Evolutionary conservation across 148 eudicot species (phyloP), one percentile per base, ranked within the genome.

Genomic region (Chenopodium suecicum): DNA sequence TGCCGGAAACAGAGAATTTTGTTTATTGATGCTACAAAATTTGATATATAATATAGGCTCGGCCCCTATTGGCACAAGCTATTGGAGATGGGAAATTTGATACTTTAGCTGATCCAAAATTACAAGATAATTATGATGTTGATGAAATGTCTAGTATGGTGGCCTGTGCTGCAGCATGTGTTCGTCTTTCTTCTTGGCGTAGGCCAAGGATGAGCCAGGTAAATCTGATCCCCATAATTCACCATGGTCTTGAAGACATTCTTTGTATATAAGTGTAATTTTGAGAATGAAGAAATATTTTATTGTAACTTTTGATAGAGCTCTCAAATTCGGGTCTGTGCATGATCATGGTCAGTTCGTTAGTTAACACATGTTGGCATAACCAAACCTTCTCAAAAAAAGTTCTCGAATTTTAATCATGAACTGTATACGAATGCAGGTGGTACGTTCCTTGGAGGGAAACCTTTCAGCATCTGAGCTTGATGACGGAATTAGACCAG

Each of bases 151-250:
- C 80, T 56, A 82, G 82, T 17, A 90, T 90, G 93, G 90, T 85
- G 4, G 77, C 89, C 27, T 90, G 91, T 85, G 91, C 93, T 82
- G 93, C 93, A 68, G 90, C 93, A 37, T 84, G 91, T 67, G 88
- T 90, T 58, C 85, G 91, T 34, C 85, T 84, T 31, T 86, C 91
- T 29, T 89, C 90, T 60, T 82, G 86, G 89, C 86, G 89, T 31
- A 82, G 93, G 11, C 93, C 93, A 34, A 85, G 85, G 76, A 87
- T 90, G 91, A 88, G 92, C 79, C 90, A 89, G 89, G 92, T 89
- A 75, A 62, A 54, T 64, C 54, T 44, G 4, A 7, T 72, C 75
- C 25, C 23, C 0, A 41, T 41, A 41, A 41, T 41, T n/a, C 54
- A 46, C 46, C 34, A 16, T 7, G 6, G 37, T 34, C 47, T 69